Conservation (phyloP, 345 rosid genomes). For the Populus simonii region DNA sequence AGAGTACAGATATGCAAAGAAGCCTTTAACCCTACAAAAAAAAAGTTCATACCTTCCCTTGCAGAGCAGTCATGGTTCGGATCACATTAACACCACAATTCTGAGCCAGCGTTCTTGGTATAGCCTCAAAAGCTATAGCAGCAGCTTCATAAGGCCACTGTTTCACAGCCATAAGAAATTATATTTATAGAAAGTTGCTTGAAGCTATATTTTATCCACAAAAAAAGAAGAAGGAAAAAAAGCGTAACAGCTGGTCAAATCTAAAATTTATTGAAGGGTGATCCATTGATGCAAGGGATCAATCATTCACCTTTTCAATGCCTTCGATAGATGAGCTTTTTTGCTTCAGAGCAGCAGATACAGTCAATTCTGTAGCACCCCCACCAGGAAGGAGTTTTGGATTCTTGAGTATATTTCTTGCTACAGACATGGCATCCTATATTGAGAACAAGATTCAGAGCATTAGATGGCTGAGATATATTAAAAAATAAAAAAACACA, state of each 20-base stretch:
- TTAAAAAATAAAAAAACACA: too few species aligned
- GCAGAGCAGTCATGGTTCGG: conserved; percentile 78
- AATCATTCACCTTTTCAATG: conserved; percentile 65
- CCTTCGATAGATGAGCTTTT: conserved; percentile 91
- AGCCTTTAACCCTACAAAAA: too few species aligned
- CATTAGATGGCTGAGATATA: neutral
- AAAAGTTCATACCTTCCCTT: conserved; percentile 63
- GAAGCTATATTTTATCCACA: neutral
- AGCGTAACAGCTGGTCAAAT: neutral
- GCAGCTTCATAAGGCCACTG: conserved; percentile 99
- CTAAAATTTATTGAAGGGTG: neutral
- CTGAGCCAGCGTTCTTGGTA: conserved; percentile 83
- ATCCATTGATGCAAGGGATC: neutral
- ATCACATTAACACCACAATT: conserved; percentile 83
- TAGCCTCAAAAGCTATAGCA: conserved; percentile 93
- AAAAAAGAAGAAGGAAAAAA: neutral
- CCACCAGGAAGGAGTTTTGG: conserved; percentile 96
- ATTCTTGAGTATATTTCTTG: conserved; percentile 93
- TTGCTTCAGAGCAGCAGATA: conserved; percentile 87
- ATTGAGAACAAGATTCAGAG: neutral
- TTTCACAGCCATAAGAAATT: conserved; percentile 15
- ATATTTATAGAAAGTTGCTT: neutral
- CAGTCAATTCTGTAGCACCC: conserved; percentile 89
- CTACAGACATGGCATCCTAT: conserved; percentile 96
- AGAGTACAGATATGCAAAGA: too few species aligned